Evolutionary conservation across 768 basidiomycete species (phyloP), one percentile per base, ranked within the genome.

Genomic region (Leccinum arenicola): DNA sequence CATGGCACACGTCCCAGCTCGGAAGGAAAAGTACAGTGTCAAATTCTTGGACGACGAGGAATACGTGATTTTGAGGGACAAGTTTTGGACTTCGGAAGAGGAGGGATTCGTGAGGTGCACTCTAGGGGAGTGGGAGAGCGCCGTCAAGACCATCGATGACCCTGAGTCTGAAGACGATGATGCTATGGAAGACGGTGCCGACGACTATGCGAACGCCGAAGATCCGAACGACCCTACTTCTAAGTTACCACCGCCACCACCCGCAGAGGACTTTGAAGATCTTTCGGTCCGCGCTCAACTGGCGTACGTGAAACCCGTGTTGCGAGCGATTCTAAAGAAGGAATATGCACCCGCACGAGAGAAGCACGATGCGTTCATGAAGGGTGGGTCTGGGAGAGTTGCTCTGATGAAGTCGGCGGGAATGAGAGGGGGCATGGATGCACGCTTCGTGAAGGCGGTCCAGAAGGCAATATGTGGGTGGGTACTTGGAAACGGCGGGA

Each of bases 71-170:
- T 61, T 81, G 1, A 75, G 86, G 36, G 74, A 76, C 27, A 77
- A 73, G 74, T 89, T 92, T 70, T 87, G 76, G 71, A 80, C 80
- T 0, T 76, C 76, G 27, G 79, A 81, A 21, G 80, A 90, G 58
- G 76, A 80, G 2, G 84, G 75, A n/a, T 92, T 91, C 71, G 77
- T 72, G 21, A 80, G 74, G 6, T 91, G 89, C 74, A 75, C 78
- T 79, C 63, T 90, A 27, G 89, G 89, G 19, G 62, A 78, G 54
- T 84, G 82, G 65, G 77, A 80, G 43, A 86, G 83, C 55, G 70
- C 69, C 0, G 68, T 77, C 57, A 67, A 74, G 31, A 64, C 62
- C 4, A 60, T 23, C 0, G 71, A 73, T 6, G 66, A 70, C 35
- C 62, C 49, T 15, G 73, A 74, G 1, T 74, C 73, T n/a, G 71